Conservation (phyloP, 2,329 filamentous ascomycete species). For the Alternaria sp. region DNA sequence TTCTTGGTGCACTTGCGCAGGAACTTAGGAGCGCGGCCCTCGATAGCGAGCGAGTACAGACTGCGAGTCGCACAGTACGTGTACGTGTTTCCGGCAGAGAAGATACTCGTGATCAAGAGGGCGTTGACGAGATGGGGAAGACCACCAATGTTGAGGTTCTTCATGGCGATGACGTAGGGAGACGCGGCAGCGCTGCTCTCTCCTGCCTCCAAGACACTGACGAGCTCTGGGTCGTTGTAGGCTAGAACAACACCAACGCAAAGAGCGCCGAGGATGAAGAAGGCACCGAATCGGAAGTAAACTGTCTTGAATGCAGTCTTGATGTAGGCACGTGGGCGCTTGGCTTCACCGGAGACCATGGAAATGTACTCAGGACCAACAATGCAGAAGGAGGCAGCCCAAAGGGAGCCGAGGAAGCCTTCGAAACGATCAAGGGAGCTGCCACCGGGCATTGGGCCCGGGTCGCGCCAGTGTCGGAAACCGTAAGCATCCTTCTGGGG, state of each 20-base stretch:
- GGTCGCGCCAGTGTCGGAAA: slow-evolving; percentile 54
- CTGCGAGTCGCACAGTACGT: slow-evolving; percentile 61
- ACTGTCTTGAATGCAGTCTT: slow-evolving; percentile 58
- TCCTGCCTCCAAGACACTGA: slow-evolving; percentile 54
- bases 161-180: slow-evolving; percentile 69
- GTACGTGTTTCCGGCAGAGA: slow-evolving; percentile 63
- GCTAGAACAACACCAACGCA: slow-evolving; percentile 59
- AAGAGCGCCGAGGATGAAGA: slow-evolving; percentile 56
- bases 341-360: slow-evolving; percentile 57
- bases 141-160: slow-evolving; percentile 58
- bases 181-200: slow-evolving; percentile 60
- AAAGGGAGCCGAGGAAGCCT: slow-evolving; percentile 50
- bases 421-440: slow-evolving; percentile 41
- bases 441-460: slow-evolving; percentile 39
- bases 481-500: slow-evolving; percentile 51
- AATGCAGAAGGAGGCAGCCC: slow-evolving; percentile 55
- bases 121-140: slow-evolving; percentile 67
- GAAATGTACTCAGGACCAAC: slow-evolving; percentile 58
- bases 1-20: slow-evolving; percentile 65
- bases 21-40: slow-evolving; percentile 61
- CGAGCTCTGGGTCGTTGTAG: slow-evolving; percentile 73
- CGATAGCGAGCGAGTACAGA: slow-evolving; percentile 60
- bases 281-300: slow-evolving; percentile 54
- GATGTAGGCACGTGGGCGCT: slow-evolving; percentile 54
- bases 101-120: slow-evolving; percentile 60